Base-by-base conservation (phyloP, 805 yeast genomes). In the Kluyveromyces lactis region DNA sequence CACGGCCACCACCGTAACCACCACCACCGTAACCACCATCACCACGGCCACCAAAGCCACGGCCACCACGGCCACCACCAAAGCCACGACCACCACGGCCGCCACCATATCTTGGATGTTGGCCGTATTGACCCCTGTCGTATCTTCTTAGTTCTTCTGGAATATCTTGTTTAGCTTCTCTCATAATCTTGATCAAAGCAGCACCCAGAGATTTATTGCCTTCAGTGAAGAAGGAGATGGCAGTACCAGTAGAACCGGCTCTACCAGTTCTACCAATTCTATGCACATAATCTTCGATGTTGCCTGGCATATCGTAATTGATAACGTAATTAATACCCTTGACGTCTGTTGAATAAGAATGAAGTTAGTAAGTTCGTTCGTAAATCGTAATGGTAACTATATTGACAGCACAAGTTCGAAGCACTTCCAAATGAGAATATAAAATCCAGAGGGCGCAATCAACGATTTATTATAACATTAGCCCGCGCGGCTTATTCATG, bases 241-340 rank as follows among this genome's bases (percentile, higher is more conserved):
- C 97, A 46, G 92, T 89, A 75, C 98, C 98, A 47, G 74, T 73
- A 47, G 87, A 80, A 64, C 97, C 97, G 51, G 97, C 98, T 77
- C 98, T 86, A 64, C 98, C 98, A 49, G 98, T 89, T 78, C 97
- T 89, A 67, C 98, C 98, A 60, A 90, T 92, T 72, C 98, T 80
- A 67, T 90, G 98, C 48, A 90, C 97, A 64, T 90, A 90, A 71
- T 92, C 97, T 73, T 92, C 98, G 61, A 89, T 86, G 69, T 90
- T 90, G 67, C 86, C 87, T 60, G 98, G 97, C 89, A 90, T 90
- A 66, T 90, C 97, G 60, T 75, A 86, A 79, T 92, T 92, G 63
- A 92, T 75, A 46, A 92, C 98, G 57, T 72, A 79, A 54, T 89
- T 82, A 63, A 92, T 86, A 65, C 97, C 98, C 74, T 92, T 92